phyloP scores from a whole-genome alignment of 768 basidiomycete genomes.

The Tylopilus balloui region DNA sequence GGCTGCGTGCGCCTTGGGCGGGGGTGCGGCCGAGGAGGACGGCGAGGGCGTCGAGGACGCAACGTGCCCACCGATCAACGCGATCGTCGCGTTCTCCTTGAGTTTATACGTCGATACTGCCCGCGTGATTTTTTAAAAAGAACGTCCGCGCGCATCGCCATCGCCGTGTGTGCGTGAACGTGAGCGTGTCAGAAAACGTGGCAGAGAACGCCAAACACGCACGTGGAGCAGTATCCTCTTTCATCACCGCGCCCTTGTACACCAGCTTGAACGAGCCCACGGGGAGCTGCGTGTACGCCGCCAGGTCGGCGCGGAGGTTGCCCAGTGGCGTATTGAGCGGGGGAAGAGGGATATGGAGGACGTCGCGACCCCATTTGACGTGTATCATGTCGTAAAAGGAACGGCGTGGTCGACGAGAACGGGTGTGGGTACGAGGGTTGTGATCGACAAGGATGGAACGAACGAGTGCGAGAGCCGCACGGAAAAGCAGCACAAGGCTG shows the following conservation, averaged over 20 bases:
- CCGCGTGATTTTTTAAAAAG: too few relatives aligned
- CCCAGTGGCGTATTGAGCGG: slow-evolving; percentile 54
- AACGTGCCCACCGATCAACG: slow-evolving; percentile 54
- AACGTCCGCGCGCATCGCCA: too few relatives aligned
- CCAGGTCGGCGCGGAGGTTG: slow-evolving; percentile 55
- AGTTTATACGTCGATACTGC: slow-evolving; percentile 75
- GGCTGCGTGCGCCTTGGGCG: not conserved
- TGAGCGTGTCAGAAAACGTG: not conserved
- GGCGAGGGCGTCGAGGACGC: not conserved
- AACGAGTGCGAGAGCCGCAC: slow-evolving; percentile 22
- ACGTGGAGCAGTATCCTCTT: slow-evolving; percentile 70
- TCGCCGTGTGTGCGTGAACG: not conserved
- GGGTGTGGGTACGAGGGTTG: not conserved
- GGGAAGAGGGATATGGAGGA: slow-evolving; percentile 53
- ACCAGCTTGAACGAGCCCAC: slow-evolving; percentile 76
- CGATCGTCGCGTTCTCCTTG: slow-evolving; percentile 61
- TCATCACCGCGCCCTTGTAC: slow-evolving; percentile 87
- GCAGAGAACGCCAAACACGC: slow-evolving; percentile 26
- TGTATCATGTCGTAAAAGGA: slow-evolving; percentile 33
- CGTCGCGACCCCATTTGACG: slow-evolving; percentile 50
- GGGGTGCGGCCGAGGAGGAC: not conserved
- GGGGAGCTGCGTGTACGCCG: slow-evolving; percentile 72
- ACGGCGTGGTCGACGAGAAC: slow-evolving; percentile 5
- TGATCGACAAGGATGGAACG: slow-evolving; percentile 5
- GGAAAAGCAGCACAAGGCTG: slow-evolving; percentile 34